Conservation (phyloP, 345 rosid genomes). For the Ricinus communis region DNA sequence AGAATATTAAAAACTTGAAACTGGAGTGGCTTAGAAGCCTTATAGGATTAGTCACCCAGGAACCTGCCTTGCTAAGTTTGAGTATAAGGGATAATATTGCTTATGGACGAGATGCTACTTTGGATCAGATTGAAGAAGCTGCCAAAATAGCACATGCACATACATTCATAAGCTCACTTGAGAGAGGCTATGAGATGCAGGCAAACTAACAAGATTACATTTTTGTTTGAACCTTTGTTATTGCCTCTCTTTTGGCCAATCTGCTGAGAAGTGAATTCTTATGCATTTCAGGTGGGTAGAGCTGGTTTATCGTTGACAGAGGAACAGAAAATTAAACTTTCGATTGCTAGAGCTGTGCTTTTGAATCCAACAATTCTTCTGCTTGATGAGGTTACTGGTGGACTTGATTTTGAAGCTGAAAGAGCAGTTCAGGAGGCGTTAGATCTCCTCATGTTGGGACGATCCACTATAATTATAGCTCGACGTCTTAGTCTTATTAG, state of each 20-base stretch:
- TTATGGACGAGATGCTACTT: constrained; percentile 78
- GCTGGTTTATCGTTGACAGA: constrained; percentile 84
- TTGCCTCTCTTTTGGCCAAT: constrained; percentile 3
- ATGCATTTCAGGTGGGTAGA: constrained; percentile 73
- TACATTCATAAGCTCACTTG: constrained; percentile 87
- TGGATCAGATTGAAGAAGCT: constrained; percentile 92
- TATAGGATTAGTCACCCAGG: constrained; percentile 98
- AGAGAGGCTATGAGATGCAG: constrained; percentile 89
- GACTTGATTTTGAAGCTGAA: constrained; percentile 99
- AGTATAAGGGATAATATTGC: constrained; percentile 87
- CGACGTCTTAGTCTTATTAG: constrained; percentile 86
- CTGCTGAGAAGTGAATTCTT: constrained; percentile 15
- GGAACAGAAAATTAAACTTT: constrained; percentile 90
- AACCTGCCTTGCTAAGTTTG: constrained; percentile 89
- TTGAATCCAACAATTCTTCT: constrained; percentile 83
- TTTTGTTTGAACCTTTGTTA: constrained; percentile 9
- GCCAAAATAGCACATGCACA: constrained; percentile 96
- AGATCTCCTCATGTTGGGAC: constrained; percentile 94
- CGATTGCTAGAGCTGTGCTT: constrained; percentile 98
- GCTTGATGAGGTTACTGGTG: constrained; percentile 98
- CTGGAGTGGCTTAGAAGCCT: constrained; percentile 94
- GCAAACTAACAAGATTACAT: constrained; percentile 31
- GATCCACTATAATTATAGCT: constrained; percentile 96
- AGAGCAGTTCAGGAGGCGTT: constrained; percentile 87
- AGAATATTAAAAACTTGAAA: constrained; percentile 83